These are phyloP conservation scores for Botrytis hyacinthi DNA, from an alignment of 2,329 filamentous ascomycete species.

Conservation along the genomic window DNA sequence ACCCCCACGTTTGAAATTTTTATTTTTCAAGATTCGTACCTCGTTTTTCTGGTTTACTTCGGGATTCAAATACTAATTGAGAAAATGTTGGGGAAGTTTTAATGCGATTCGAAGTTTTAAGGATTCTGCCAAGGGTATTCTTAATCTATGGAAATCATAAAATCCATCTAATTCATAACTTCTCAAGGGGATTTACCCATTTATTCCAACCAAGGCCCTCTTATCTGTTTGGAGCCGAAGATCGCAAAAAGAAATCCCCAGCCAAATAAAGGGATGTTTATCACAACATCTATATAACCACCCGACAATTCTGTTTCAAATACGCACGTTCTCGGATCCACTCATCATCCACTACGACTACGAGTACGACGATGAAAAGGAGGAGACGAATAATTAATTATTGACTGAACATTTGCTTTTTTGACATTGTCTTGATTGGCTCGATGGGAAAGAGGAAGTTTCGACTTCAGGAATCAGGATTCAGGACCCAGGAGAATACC, in stretches of 20 bases:
- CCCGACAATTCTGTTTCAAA: neutral
- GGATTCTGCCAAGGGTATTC: neutral
- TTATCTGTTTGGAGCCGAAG: neutral
- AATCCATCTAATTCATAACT: neutral
- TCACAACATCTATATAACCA: neutral
- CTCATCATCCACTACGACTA: neutral
- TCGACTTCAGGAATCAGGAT: neutral
- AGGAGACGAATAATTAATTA: neutral
- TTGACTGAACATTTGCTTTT: neutral
- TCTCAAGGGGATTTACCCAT: neutral
- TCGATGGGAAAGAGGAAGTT: neutral
- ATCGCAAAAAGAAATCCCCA: neutral
- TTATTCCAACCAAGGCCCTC: neutral
- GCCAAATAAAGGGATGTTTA: neutral
- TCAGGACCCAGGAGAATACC: neutral
- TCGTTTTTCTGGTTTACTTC: neutral
- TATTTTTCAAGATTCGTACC: neutral
- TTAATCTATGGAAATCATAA: neutral
- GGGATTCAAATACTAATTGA: neutral
- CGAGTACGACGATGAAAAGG: neutral
- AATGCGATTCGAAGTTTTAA: neutral
- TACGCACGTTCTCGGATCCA: neutral
- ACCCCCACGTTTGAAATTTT: neutral
- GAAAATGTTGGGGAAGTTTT: slow-evolving; percentile 9
- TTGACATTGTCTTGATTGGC: neutral